Evolutionary conservation across 2,329 filamentous ascomycete species (phyloP), one percentile per base, ranked within the genome.

Genomic region (Botrytis hyacinthi): DNA sequence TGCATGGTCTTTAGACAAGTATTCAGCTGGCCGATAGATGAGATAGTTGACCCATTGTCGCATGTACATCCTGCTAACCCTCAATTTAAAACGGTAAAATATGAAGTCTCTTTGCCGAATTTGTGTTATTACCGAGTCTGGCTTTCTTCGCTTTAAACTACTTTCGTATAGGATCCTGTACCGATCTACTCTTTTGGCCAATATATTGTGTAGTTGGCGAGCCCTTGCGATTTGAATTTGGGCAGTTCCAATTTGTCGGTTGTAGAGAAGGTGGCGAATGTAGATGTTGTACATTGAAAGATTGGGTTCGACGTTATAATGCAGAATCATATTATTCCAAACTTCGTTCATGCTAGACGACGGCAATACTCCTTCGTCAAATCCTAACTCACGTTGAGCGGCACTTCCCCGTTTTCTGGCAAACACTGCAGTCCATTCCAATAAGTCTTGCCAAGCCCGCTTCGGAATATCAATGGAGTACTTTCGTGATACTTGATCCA

Each of bases 351-450:
- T 75, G 14, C 79, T 74, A 37, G 71, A 57, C 32, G 62, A 29
- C 54, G 78, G 77, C 26, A 80, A 70, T 48, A 76, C 68, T 75
- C 76, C 48, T 61, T 73, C 51, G 61, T 51, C 46, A 26, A 65
- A n/a, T 68, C 73, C 46, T 68, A 26, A 51, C 51, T 44, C 37
- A 14, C n/a, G 22, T 48, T 46, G 32, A n/a, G 29, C 40, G 18
- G 29, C 63, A 42, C 59, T 61, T 26, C 37, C 59, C 18, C 40
- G 40, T 22, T 10, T 75, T 60, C 79, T 83, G 75, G 80, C 83
- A 59, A 90, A 84, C 16, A 92, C 83, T 77, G 89, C 91, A 0
- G 91, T 86, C 87, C 91, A 93, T 74, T 89, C 85, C 26, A 95
- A 83, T 3, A 95, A 82, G 72, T 90, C 87, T 12, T 85, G 84